These are phyloP conservation scores for Penicillium corylophilum DNA, from an alignment of 2,329 filamentous ascomycete species.

Conservation along the genomic window DNA sequence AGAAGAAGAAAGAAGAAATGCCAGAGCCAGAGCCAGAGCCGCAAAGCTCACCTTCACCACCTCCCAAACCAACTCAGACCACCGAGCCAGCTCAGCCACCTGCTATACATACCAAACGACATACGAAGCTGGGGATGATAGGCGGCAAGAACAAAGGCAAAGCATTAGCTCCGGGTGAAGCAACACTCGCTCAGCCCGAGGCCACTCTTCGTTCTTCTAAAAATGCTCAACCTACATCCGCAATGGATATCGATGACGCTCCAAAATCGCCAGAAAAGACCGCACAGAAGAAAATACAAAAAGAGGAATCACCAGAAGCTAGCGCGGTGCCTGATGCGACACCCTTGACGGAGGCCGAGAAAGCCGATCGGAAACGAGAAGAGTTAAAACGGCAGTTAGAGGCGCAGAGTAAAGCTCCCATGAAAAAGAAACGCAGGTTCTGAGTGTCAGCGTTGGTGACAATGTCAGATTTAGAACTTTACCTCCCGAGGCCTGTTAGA, in stretches of 20 bases:
- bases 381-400: slow-evolving; percentile 57
- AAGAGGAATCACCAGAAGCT: neutral
- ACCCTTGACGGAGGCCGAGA: slow-evolving; percentile 48
- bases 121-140: slow-evolving; percentile 37
- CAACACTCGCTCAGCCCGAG: neutral
- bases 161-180: slow-evolving; percentile 1
- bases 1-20: slow-evolving; percentile 12
- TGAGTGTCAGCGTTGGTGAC: slow-evolving; percentile 23
- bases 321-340: slow-evolving; percentile 7
- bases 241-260: neutral
- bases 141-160: slow-evolving; percentile 29
- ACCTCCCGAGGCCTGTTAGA: neutral
- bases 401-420: slow-evolving; percentile 51
- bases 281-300: neutral
- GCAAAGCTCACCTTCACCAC: slow-evolving; percentile 7
- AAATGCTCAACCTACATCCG: neutral
- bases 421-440: slow-evolving; percentile 60
- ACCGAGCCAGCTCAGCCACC: slow-evolving; percentile 4
- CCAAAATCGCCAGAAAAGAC: neutral
- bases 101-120: slow-evolving; percentile 21
- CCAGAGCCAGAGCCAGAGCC: neutral
- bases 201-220: neutral
- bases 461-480: neutral
- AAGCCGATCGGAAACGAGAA: slow-evolving; percentile 55
- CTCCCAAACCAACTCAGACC: neutral